A percentile compares a stretch with the other conserved stretches of the same genome.
phyloP scores from a whole-genome alignment of 306 rosid genomes.

The Urtica urens region DNA sequence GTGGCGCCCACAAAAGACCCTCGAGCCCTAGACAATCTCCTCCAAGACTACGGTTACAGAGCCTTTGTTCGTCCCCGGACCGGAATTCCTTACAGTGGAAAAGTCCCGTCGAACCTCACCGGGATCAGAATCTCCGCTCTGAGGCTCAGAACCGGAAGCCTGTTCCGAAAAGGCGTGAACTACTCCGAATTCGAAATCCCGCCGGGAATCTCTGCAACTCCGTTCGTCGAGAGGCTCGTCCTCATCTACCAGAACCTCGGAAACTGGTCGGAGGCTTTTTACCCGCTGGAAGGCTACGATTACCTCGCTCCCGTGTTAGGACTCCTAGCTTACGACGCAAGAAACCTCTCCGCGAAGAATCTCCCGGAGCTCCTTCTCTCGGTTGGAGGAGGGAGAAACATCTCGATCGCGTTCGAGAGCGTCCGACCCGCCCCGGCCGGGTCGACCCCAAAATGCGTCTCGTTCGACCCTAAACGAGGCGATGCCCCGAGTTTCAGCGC shows the following conservation, averaged over 20 bases:
- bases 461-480: slow-evolving; percentile 39
- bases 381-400: slow-evolving; percentile 35
- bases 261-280: slow-evolving; percentile 43
- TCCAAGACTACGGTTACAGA: slow-evolving; percentile 31
- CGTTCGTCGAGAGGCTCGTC: slow-evolving; percentile 70
- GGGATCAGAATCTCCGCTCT: slow-evolving; percentile 30
- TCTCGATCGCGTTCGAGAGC: slow-evolving; percentile 39
- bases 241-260: slow-evolving; percentile 85
- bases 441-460: slow-evolving; percentile 41
- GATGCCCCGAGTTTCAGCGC: slow-evolving; percentile 49
- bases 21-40: slow-evolving; percentile 22
- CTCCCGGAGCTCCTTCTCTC: slow-evolving; percentile 32
- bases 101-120: slow-evolving; percentile 26
- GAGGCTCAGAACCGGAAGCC: slow-evolving; percentile 65
- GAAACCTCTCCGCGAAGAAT: slow-evolving; percentile 46
- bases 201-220: slow-evolving; percentile 32
- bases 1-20: slow-evolving; percentile 14
- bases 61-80: slow-evolving; percentile 24
- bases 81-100: slow-evolving; percentile 15
- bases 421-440: slow-evolving; percentile 44
- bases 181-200: slow-evolving; percentile 68
- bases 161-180: slow-evolving; percentile 51
- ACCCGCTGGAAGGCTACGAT: slow-evolving; percentile 48
- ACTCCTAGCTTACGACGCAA: slow-evolving; percentile 63
- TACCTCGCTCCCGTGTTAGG: slow-evolving; percentile 78